Conservation (phyloP, 306 rosid species). For the Vicia villosa region DNA sequence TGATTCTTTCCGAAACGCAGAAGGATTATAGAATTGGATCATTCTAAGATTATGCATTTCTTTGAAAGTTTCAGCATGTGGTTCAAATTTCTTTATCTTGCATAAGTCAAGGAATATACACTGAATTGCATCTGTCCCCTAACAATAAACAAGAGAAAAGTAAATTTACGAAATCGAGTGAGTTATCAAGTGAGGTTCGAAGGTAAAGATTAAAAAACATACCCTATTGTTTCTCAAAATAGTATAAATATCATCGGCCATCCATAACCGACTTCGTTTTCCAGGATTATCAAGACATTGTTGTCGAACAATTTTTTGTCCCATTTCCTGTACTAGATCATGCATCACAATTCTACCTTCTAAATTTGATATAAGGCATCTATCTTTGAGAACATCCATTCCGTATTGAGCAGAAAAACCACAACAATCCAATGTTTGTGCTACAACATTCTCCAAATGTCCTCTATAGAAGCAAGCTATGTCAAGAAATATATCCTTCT, state of each 20-base stretch:
- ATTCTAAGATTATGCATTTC: conserved; percentile 37
- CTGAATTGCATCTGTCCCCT: conserved; percentile 39
- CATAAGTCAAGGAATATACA: conserved; percentile 18
- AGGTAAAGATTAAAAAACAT: not conserved
- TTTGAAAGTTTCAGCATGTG: conserved; percentile 8
- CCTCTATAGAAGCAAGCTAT: conserved; percentile 40
- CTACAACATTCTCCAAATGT: not conserved
- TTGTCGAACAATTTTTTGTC: conserved; percentile 30
- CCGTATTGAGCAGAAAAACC: conserved; percentile 22
- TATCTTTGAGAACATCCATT: conserved; percentile 30
- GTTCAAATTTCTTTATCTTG: not conserved
- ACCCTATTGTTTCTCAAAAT: conserved; percentile 35
- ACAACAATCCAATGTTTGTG: not conserved
- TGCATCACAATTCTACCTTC: conserved; percentile 37
- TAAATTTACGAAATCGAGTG: too few species aligned
- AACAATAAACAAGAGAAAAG: not conserved
- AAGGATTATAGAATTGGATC: conserved; percentile 7
- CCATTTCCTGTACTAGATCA: conserved; percentile 39
- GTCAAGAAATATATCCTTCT: conserved; percentile 35
- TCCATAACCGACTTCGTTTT: conserved; percentile 45
- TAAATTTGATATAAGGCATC: conserved; percentile 1
- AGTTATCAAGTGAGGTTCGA: not conserved
- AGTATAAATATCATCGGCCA: not conserved
- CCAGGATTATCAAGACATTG: conserved; percentile 24
- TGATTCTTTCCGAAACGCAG: not conserved